Evolutionary conservation across 176 grass and related monocot genomes (phyloP).

Genomic region (Chrysopogon serrulatus): DNA sequence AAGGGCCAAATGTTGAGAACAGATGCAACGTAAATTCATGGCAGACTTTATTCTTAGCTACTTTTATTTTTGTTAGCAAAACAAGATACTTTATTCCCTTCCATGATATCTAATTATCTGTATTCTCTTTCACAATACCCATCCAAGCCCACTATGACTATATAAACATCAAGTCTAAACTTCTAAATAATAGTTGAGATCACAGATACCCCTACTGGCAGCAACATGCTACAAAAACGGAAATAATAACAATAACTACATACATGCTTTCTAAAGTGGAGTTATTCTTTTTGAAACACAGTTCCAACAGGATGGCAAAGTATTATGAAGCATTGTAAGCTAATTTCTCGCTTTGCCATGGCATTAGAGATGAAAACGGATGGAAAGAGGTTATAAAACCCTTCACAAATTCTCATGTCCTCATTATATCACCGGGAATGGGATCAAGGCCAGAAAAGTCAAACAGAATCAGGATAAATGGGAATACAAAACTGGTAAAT

Average conservation of each 20-base stretch:
- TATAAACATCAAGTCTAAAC: background rate
- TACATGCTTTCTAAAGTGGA: background rate
- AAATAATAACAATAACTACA: background rate
- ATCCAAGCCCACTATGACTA: background rate
- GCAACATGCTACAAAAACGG: background rate
- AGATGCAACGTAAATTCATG: background rate
- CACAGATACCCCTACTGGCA: background rate
- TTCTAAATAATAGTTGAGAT: background rate
- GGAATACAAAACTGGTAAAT: too few species aligned
- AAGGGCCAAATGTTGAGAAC: background rate
- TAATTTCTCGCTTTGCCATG: background rate
- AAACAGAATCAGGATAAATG: too few species aligned
- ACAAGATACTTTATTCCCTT: background rate
- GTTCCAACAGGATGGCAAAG: background rate
- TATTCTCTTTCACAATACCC: background rate
- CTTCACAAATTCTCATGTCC: background rate
- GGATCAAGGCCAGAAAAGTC: too few species aligned
- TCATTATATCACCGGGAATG: too few species aligned
- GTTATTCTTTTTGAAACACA: background rate
- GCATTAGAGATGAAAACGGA: background rate
- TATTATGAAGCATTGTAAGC: background rate
- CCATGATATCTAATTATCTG: background rate
- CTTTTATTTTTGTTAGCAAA: background rate
- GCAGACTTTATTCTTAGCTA: background rate
- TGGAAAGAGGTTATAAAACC: background rate